These are phyloP conservation scores for Aspergillus pseudotamarii DNA, from an alignment of 2,329 filamentous ascomycete genomes.

Conservation along the genomic window DNA sequence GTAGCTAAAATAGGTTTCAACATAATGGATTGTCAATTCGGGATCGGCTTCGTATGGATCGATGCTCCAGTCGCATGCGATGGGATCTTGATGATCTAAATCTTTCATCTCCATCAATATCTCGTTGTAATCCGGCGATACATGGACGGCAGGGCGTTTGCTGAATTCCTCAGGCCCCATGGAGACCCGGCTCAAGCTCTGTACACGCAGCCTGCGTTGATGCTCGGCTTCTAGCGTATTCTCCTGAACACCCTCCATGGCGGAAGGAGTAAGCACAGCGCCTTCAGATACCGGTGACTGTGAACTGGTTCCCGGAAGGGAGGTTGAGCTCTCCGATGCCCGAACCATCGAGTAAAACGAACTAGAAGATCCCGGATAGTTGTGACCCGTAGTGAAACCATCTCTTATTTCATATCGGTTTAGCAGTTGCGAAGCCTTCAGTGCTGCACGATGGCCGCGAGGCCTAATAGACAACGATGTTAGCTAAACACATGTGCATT, in stretches of 20 bases:
- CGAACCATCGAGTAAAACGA: constrained; percentile 33
- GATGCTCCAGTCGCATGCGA: constrained; percentile 47
- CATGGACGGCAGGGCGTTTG: constrained; percentile 14
- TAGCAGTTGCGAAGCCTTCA: constrained; percentile 26
- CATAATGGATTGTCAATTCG: constrained; percentile 53
- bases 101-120: constrained; percentile 36
- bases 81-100: constrained; percentile 32
- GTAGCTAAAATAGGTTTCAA: constrained; percentile 61
- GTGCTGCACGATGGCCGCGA: constrained; percentile 36
- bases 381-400: constrained; percentile 19
- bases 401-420: constrained; percentile 28
- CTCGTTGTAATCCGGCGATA: constrained; percentile 31
- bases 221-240: constrained; percentile 29
- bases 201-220: constrained; percentile 25
- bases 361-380: constrained; percentile 25
- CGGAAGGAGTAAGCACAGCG: constrained; percentile 31
- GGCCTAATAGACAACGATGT: constrained; percentile 25
- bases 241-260: constrained; percentile 28
- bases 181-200: constrained; percentile 21
- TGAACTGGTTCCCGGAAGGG: constrained; percentile 33
- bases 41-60: constrained; percentile 59
- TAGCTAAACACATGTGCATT: not conserved
- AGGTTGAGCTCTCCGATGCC: constrained; percentile 35
- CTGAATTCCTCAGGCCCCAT: constrained; percentile 18
- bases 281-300: constrained; percentile 36